phyloP scores from a whole-genome alignment of 495 filamentous ascomycete species.

The Penicillium riverlandense region DNA sequence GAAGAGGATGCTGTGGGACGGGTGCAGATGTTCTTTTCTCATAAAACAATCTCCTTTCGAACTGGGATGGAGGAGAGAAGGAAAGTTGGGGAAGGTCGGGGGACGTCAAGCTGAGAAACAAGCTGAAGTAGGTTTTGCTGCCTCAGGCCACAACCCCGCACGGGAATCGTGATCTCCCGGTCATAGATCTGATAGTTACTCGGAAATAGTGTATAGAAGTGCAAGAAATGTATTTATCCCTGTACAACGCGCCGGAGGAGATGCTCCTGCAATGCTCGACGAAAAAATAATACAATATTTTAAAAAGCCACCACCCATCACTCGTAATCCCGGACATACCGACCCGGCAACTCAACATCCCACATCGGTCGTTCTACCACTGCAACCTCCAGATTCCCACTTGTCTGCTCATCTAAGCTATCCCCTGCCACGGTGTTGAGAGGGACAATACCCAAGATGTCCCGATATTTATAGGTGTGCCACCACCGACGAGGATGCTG shows the following conservation, averaged over 20 bases:
- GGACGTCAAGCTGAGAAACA: too few relatives aligned
- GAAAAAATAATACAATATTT: conserved; percentile 8
- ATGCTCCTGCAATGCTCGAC: conserved; percentile 14
- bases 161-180: too few relatives aligned
- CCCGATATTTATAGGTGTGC: conserved; percentile 84
- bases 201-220: too few relatives aligned
- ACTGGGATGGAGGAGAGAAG: too few relatives aligned
- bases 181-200: too few relatives aligned
- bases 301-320: conserved; percentile 15
- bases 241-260: conserved; percentile 20
- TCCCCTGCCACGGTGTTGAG: conserved; percentile 33
- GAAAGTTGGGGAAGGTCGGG: too few relatives aligned
- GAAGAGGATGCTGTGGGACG: too few relatives aligned
- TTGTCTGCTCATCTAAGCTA: conserved; percentile 16
- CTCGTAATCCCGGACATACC: conserved; percentile 63
- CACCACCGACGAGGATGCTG: conserved; percentile 46
- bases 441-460: conserved; percentile 81
- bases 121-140: too few relatives aligned
- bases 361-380: conserved; percentile 81
- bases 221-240: conserved; percentile 1
- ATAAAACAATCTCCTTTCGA: too few relatives aligned
- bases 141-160: too few relatives aligned
- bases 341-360: conserved; percentile 72
- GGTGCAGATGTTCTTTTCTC: too few relatives aligned
- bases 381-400: conserved; percentile 62